phyloP scores from a whole-genome alignment of 2,329 filamentous ascomycete genomes.

The Penicillium fuscoglaucum region DNA sequence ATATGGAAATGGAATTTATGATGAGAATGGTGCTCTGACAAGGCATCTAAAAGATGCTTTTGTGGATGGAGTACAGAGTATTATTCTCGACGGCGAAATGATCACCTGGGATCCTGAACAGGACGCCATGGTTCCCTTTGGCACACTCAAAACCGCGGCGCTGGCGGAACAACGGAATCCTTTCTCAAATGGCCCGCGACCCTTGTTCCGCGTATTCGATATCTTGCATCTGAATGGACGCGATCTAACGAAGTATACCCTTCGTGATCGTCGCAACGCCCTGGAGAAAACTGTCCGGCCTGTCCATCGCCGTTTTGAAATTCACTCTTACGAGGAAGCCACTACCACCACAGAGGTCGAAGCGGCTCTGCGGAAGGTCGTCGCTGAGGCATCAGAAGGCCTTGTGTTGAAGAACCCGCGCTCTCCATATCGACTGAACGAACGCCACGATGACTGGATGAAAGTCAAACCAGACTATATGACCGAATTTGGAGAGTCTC shows the following conservation, averaged over 20 bases:
- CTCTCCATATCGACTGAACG: constrained; percentile 82
- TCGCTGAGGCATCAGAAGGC: constrained; percentile 85
- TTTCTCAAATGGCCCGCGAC: constrained; percentile 64
- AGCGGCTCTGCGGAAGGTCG: constrained; percentile 73
- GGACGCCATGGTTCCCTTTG: constrained; percentile 84
- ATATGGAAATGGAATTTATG: constrained; percentile 75
- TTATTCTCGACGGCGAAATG: constrained; percentile 97
- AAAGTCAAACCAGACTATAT: constrained; percentile 99
- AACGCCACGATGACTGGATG: constrained; percentile 93
- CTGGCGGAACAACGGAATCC: constrained; percentile 75
- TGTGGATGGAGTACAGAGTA: constrained; percentile 70
- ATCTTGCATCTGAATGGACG: constrained; percentile 84
- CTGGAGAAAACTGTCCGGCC: constrained; percentile 69
- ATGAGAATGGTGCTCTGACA: constrained; percentile 75
- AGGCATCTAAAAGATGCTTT: constrained; percentile 78
- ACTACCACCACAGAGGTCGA: constrained; percentile 73
- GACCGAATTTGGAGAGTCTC: constrained; percentile 88
- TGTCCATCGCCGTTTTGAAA: constrained; percentile 75
- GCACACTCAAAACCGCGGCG: constrained; percentile 88
- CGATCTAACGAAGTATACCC: constrained; percentile 75
- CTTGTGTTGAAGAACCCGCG: constrained; percentile 91
- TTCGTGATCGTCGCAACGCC: constrained; percentile 76
- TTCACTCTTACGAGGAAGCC: constrained; percentile 71
- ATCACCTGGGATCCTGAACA: constrained; percentile 91
- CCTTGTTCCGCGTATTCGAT: constrained; percentile 85